Evolutionary conservation across 345 rosid species (phyloP).

Genomic region (Hirschfeldia incana): DNA sequence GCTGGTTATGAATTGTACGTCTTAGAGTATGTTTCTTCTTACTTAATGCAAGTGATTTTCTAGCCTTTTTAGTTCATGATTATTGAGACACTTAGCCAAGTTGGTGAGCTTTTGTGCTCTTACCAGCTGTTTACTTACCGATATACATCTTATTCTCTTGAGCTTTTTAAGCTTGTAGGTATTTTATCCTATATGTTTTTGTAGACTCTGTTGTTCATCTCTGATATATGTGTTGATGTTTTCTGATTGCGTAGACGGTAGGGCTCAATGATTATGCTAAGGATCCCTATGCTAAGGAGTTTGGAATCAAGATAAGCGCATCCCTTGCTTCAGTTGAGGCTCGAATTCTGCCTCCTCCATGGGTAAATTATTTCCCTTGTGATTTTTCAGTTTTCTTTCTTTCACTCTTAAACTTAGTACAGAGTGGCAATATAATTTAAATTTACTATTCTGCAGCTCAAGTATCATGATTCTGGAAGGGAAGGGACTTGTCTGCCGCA

Average conservation of each 20-base stretch:
- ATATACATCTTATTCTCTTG: neutral
- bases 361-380: constrained; percentile 51
- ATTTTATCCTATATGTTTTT: neutral
- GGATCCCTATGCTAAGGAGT: constrained; percentile 89
- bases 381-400: neutral
- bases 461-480: constrained; percentile 91
- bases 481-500: constrained; percentile 87
- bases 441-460: constrained; percentile 57
- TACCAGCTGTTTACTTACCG: neutral
- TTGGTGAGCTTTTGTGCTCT: neutral
- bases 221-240: neutral
- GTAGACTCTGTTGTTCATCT: neutral
- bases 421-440: neutral
- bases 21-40: neutral
- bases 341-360: constrained; percentile 90
- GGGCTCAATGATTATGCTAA: constrained; percentile 64
- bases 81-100: neutral
- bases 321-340: constrained; percentile 95
- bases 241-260: constrained; percentile 56
- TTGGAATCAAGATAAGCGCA: constrained; percentile 87
- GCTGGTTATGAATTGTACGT: neutral
- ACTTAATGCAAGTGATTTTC: neutral
- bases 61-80: neutral
- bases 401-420: neutral
- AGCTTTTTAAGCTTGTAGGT: neutral